phyloP scores from a whole-genome alignment of 2,329 filamentous ascomycete species.

The Coniochaeta ligniaria region DNA sequence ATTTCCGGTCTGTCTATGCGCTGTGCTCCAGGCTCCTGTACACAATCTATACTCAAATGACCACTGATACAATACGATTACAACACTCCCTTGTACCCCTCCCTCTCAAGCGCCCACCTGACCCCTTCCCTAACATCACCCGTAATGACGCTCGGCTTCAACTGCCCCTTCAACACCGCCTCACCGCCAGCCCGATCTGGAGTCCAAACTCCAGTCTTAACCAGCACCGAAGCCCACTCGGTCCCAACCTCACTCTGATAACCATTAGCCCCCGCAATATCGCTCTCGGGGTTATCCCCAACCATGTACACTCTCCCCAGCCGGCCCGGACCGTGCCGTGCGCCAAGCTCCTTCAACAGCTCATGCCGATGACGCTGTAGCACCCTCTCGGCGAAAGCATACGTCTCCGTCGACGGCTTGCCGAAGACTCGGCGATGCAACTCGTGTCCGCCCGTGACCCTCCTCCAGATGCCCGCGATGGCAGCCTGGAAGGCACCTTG shows the following conservation, averaged over 20 bases:
- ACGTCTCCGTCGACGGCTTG: constrained; percentile 74
- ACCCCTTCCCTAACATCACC: constrained; percentile 20
- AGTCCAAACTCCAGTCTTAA: constrained; percentile 24
- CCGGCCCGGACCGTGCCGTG: constrained; percentile 25
- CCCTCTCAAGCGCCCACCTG: constrained; percentile 20
- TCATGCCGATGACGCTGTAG: constrained; percentile 53
- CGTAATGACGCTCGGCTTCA: constrained; percentile 16
- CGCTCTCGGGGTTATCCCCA: constrained; percentile 82
- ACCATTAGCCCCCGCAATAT: constrained; percentile 80
- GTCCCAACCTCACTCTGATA: constrained; percentile 59
- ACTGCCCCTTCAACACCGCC: constrained; percentile 11
- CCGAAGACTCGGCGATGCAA: constrained; percentile 66
- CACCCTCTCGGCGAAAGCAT: constrained; percentile 74
- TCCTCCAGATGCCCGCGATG: constrained; percentile 70
- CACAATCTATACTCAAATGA: too few relatives aligned
- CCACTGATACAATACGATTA: too few relatives aligned
- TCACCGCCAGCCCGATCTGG: constrained; percentile 10
- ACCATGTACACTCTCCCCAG: constrained; percentile 85
- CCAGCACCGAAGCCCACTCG: constrained; percentile 23
- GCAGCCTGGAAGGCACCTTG: constrained; percentile 87
- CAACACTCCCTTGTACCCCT: constrained; percentile 15
- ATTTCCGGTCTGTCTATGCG: too few relatives aligned
- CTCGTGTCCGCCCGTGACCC: constrained; percentile 56
- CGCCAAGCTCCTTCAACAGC: constrained; percentile 27
- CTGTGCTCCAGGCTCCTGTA: too few relatives aligned